These are phyloP conservation scores for Wickerhamomyces canadensis DNA, from an alignment of 805 yeast species.

Conservation along the genomic window DNA sequence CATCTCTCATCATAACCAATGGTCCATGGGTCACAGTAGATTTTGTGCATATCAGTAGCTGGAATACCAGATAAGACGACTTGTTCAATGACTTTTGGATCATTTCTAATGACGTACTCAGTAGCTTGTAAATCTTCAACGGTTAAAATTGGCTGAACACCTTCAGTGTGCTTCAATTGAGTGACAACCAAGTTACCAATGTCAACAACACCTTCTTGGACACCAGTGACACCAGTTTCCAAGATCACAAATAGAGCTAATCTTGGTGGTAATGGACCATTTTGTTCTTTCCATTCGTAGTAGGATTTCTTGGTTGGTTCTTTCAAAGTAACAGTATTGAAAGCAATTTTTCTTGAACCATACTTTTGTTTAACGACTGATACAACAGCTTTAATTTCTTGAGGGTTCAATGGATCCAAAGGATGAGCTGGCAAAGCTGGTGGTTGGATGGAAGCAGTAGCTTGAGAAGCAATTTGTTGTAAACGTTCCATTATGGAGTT, in stretches of 20 bases:
- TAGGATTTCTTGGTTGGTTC: constrained; percentile 66
- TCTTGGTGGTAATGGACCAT: constrained; percentile 61
- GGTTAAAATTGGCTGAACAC: constrained; percentile 72
- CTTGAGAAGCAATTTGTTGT: constrained; percentile 56
- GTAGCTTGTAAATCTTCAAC: constrained; percentile 59
- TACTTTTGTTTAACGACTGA: constrained; percentile 43
- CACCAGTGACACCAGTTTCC: constrained; percentile 52
- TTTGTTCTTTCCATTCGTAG: constrained; percentile 58
- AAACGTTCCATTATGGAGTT: constrained; percentile 52
- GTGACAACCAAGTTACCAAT: constrained; percentile 42
- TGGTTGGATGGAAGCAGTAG: constrained; percentile 48
- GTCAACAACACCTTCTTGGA: constrained; percentile 68
- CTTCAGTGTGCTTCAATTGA: constrained; percentile 43
- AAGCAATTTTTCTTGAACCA: constrained; percentile 40
- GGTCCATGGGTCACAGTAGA: constrained; percentile 67
- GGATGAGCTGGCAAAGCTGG: constrained; percentile 60
- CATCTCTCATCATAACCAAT: constrained; percentile 72
- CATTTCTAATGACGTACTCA: constrained; percentile 62
- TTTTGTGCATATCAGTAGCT: constrained; percentile 37
- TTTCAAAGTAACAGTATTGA: constrained; percentile 65
- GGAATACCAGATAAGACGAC: constrained; percentile 68
- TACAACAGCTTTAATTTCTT: constrained; percentile 58
- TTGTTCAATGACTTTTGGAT: constrained; percentile 68
- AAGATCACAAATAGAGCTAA: constrained; percentile 61
- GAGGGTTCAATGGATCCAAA: constrained; percentile 62